Conservation (phyloP, 495 filamentous ascomycete species). For the Penicillium robsamsonii region DNA sequence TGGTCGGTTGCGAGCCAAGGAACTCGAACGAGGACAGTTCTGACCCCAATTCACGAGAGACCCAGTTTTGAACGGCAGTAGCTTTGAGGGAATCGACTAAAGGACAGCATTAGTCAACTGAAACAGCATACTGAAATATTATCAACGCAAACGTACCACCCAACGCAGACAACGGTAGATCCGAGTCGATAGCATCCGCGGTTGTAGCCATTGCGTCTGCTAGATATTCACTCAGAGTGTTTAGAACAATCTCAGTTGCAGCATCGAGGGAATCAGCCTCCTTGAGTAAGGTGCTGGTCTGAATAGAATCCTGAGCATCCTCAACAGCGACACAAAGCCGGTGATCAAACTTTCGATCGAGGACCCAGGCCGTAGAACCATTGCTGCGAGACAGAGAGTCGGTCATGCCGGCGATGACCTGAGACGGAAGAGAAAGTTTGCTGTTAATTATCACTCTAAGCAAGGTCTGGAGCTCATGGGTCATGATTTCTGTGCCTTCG, state of each 20-base stretch:
- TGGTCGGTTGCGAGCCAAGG: constrained; percentile 25
- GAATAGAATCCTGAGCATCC: constrained; percentile 3
- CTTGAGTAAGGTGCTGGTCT: constrained; percentile 19
- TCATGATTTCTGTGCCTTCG: constrained; percentile 26
- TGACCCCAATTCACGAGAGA: constrained; percentile 26
- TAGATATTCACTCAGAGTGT: constrained; percentile 24
- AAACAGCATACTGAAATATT: not conserved
- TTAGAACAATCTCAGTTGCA: constrained; percentile 17
- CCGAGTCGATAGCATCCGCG: constrained; percentile 25
- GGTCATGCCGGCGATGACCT: constrained; percentile 29
- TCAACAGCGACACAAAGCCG: constrained; percentile 16
- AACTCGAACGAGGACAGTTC: constrained; percentile 31
- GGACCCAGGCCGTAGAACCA: constrained; percentile 16
- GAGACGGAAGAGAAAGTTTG: constrained; percentile 18
- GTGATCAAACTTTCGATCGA: constrained; percentile 30
- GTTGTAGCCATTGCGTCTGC: constrained; percentile 27
- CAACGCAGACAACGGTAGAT: constrained; percentile 27
- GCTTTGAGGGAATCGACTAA: constrained; percentile 42
- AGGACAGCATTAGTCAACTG: constrained; percentile 7
- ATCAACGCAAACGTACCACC: constrained; percentile 18
- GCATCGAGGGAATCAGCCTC: constrained; percentile 10
- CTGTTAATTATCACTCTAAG: constrained; percentile 23
- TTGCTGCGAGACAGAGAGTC: constrained; percentile 21
- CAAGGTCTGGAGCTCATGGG: constrained; percentile 21
- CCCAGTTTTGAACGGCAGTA: constrained; percentile 41